A percentile compares a stretch with the other conserved stretches of the same genome.
Evolutionary conservation across 2,329 filamentous ascomycete species (phyloP).

Genomic region (Hymenoscyphus repandus): DNA sequence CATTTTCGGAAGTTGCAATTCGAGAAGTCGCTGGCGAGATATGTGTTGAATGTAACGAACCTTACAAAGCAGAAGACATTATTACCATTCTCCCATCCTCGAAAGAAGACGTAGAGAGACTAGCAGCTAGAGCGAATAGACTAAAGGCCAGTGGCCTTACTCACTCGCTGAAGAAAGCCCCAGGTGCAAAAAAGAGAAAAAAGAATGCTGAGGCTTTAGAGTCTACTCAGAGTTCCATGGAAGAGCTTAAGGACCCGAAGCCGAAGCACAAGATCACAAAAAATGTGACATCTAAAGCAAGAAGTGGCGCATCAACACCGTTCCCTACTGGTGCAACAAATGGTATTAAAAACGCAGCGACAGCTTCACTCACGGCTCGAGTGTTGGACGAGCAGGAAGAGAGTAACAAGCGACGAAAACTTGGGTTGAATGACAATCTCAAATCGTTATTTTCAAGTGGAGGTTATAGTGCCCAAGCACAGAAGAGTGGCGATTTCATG

Average conservation of each 20-base stretch:
- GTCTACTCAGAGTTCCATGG: constrained; percentile 20
- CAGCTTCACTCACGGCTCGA: constrained; percentile 78
- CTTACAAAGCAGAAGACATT: constrained; percentile 68
- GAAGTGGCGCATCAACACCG: constrained; percentile 32
- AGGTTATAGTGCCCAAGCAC: constrained; percentile 35
- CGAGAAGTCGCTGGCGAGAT: constrained; percentile 66
- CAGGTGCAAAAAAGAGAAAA: constrained; percentile 65
- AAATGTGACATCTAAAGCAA: constrained; percentile 16
- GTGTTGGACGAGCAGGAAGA: constrained; percentile 85
- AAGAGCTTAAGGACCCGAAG: constrained; percentile 22
- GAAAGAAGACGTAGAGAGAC: constrained; percentile 62
- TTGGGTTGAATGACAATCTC: constrained; percentile 52
- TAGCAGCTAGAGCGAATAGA: constrained; percentile 62
- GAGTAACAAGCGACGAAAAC: constrained; percentile 70
- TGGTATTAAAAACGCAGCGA: constrained; percentile 78
- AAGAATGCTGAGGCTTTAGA: constrained; percentile 49
- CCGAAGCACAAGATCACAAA: constrained; percentile 24
- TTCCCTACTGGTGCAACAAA: constrained; percentile 33
- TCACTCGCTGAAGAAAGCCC: constrained; percentile 81
- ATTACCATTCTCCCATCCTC: constrained; percentile 75
- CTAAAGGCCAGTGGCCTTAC: constrained; percentile 68
- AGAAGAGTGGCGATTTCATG: constrained; percentile 49
- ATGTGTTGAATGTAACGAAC: constrained; percentile 69
- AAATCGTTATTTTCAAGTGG: constrained; percentile 48
- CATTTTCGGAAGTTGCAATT: constrained; percentile 82